Conservation (phyloP, 75 land plant species). For the Cryptomeria japonica region DNA sequence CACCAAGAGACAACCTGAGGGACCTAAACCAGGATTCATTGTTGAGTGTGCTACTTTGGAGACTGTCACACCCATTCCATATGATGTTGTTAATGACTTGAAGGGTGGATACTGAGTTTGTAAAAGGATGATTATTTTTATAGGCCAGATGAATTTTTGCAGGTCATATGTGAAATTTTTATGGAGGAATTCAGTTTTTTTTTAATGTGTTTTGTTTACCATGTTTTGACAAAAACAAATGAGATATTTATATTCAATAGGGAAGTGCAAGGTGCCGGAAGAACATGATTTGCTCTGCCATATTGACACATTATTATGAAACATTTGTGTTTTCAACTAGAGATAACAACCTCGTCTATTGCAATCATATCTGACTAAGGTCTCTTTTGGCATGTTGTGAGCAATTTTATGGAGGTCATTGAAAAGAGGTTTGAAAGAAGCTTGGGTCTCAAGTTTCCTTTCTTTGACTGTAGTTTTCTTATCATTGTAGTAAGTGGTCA, state of each 20-base stretch:
- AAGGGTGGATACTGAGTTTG: conserved; percentile 49
- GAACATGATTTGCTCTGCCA: not conserved
- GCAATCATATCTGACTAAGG: not conserved
- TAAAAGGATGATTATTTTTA: not conserved
- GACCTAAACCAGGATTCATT: conserved; percentile 58
- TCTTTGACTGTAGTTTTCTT: too few relatives aligned
- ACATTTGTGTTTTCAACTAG: not conserved
- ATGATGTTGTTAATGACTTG: conserved; percentile 67
- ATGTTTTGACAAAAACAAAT: too few relatives aligned
- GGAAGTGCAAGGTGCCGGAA: not conserved
- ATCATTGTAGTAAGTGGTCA: too few relatives aligned
- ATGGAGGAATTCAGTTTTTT: not conserved
- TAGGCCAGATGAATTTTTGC: not conserved
- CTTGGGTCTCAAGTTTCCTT: too few relatives aligned
- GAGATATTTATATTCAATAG: not conserved
- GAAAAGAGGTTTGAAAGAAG: too few relatives aligned
- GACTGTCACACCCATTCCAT: conserved; percentile 67
- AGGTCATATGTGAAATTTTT: not conserved
- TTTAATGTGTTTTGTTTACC: not conserved
- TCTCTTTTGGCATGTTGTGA: not conserved
- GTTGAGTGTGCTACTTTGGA: conserved; percentile 48
- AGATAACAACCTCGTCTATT: not conserved
- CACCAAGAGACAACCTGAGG: conserved; percentile 58
- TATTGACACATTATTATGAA: not conserved
- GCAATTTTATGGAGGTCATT: not conserved